Conservation (phyloP, 805 yeast species). For the Komagataella phaffii region DNA sequence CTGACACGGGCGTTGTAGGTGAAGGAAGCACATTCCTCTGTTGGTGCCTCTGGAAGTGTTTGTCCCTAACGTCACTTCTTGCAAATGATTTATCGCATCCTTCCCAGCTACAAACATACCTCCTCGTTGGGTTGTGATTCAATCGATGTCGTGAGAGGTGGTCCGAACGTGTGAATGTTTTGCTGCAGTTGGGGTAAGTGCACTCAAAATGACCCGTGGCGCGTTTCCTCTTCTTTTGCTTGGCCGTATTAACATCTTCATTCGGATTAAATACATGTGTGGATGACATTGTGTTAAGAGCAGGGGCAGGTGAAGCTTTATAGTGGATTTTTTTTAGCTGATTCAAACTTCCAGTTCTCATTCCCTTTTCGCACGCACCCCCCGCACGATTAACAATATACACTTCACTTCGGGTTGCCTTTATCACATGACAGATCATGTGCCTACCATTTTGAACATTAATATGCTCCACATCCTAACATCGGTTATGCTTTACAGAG, state of each 20-base stretch:
- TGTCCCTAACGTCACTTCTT: conserved; percentile 32
- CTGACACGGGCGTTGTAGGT: not conserved
- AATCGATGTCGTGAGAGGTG: conserved; percentile 43
- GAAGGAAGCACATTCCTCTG: not conserved
- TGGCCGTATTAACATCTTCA: not conserved
- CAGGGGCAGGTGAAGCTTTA: not conserved
- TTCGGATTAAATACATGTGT: not conserved
- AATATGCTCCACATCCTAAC: not conserved
- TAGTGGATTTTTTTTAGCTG: not conserved
- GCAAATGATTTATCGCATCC: conserved; percentile 41
- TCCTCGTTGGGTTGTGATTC: conserved; percentile 33
- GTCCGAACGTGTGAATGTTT: conserved; percentile 42
- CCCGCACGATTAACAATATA: not conserved
- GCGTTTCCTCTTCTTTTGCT: not conserved
- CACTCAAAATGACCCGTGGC: conserved; percentile 13
- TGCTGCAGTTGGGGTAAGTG: conserved; percentile 33
- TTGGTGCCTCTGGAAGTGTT: conserved; percentile 25
- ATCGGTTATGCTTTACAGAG: not conserved
- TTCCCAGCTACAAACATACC: conserved; percentile 29
- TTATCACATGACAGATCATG: too few relatives aligned
- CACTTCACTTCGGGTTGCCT: not conserved
- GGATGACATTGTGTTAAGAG: not conserved
- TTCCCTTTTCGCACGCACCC: not conserved
- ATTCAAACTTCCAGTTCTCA: not conserved
- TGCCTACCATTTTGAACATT: too few relatives aligned